Conservation (phyloP, 2,329 filamentous ascomycete species). For the Colletotrichum camelliae region DNA sequence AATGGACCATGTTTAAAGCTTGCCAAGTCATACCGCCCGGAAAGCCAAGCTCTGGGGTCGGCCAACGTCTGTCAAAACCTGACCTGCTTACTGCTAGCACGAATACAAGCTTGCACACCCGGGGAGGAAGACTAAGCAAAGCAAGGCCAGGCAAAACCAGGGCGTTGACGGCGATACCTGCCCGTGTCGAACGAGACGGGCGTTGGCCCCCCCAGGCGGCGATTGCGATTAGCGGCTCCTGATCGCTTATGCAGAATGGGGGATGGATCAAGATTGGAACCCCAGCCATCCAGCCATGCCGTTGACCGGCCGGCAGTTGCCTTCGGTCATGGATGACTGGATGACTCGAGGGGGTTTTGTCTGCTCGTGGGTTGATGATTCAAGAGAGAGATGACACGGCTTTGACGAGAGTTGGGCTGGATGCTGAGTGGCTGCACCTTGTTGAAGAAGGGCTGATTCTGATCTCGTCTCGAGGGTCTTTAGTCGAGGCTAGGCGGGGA, state of each 20-base stretch:
- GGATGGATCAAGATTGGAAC: neutral
- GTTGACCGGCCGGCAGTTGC: conserved; percentile 10
- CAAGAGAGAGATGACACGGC: neutral
- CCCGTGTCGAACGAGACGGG: neutral
- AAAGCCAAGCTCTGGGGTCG: neutral
- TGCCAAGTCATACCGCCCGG: neutral
- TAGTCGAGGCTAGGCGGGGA: neutral
- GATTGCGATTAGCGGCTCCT: neutral
- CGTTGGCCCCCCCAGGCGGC: neutral
- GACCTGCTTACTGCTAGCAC: neutral
- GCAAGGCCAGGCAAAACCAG: neutral
- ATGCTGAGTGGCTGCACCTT: neutral
- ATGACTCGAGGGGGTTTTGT: neutral
- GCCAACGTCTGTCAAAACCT: neutral
- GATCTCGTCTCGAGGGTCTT: neutral
- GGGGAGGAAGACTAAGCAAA: neutral
- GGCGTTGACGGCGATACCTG: neutral
- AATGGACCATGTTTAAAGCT: neutral
- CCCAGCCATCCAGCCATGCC: neutral
- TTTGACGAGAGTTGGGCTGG: neutral
- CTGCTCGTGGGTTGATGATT: neutral
- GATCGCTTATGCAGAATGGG: neutral
- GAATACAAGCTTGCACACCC: neutral
- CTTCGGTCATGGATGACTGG: neutral
- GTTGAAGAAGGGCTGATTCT: neutral